phyloP scores from a whole-genome alignment of 805 yeast species.

The Suhomyces faveliae region DNA sequence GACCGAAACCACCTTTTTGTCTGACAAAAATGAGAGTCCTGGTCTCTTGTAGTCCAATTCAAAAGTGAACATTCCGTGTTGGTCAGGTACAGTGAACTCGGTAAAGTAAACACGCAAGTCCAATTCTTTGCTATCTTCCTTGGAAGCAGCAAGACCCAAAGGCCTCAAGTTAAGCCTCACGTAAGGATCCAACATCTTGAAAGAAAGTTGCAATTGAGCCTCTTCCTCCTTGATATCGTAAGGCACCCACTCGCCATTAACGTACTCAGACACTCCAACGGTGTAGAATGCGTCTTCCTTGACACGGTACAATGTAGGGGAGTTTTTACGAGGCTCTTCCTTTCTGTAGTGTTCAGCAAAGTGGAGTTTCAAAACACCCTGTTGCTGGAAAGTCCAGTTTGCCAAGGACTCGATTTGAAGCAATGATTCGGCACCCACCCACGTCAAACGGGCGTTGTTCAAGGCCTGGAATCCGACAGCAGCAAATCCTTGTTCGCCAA shows the following conservation, averaged over 20 bases:
- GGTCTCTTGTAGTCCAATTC: slow-evolving; percentile 72
- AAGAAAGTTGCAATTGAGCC: slow-evolving; percentile 74
- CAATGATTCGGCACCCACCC: slow-evolving; percentile 73
- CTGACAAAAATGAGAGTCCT: slow-evolving; percentile 69
- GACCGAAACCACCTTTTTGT: slow-evolving; percentile 70
- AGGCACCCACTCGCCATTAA: slow-evolving; percentile 65
- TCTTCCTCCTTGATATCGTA: slow-evolving; percentile 38
- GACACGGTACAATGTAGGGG: slow-evolving; percentile 59
- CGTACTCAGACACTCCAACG: slow-evolving; percentile 47
- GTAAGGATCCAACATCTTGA: slow-evolving; percentile 92
- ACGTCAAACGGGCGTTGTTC: slow-evolving; percentile 71
- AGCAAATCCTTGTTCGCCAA: slow-evolving; percentile 75
- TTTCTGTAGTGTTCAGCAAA: slow-evolving; percentile 55
- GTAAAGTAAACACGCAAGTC: slow-evolving; percentile 50
- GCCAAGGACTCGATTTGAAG: slow-evolving; percentile 33
- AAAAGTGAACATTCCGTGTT: slow-evolving; percentile 94
- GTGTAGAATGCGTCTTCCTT: slow-evolving; percentile 65
- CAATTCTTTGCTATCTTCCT: slow-evolving; percentile 35
- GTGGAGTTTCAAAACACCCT: slow-evolving; percentile 57
- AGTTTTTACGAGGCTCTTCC: slow-evolving; percentile 41
- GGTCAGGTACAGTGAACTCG: slow-evolving; percentile 81
- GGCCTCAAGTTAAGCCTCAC: slow-evolving; percentile 68
- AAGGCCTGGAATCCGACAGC: slow-evolving; percentile 78
- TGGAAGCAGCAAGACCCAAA: slow-evolving; percentile 35
- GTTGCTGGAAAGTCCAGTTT: slow-evolving; percentile 74